Evolutionary conservation across 371 early-diverging fungal species (phyloP).

Genomic region (Mortierella sp.): DNA sequence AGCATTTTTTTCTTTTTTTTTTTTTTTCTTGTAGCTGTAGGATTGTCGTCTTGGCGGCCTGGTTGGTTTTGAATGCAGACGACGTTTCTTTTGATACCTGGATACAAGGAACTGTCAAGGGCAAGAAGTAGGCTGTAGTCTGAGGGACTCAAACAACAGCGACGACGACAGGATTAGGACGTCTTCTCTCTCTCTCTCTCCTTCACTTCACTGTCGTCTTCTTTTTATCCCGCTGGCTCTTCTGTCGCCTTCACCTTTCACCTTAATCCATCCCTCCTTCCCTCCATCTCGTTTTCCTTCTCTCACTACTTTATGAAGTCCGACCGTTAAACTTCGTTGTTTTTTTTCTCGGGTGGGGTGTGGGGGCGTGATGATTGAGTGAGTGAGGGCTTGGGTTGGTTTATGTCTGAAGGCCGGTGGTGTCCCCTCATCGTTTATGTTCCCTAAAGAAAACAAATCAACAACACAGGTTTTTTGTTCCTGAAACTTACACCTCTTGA

Average conservation of each 20-base stretch:
- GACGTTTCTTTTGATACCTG: no score
- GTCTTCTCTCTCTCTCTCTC: background rate
- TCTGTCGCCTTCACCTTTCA: background rate
- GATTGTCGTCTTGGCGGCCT: background rate
- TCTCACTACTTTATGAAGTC: background rate
- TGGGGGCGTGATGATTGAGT: background rate
- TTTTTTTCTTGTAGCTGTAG: background rate
- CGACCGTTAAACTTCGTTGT: background rate
- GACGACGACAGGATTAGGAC: no score
- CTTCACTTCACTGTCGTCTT: background rate
- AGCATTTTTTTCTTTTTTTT: slow-evolving; percentile 41
- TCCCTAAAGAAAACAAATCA: background rate
- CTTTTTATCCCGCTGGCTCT: background rate
- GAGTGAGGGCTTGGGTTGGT: background rate
- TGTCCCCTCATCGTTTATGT: background rate
- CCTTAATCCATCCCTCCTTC: background rate
- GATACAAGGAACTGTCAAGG: no score
- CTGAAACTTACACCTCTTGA: background rate
- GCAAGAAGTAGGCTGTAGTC: no score
- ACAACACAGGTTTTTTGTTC: background rate
- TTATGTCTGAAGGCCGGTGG: background rate
- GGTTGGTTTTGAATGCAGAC: no score
- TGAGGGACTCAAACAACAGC: no score
- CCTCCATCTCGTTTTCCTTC: background rate
- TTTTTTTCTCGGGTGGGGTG: background rate